phyloP scores from a whole-genome alignment of 495 filamentous ascomycete genomes.

The Ramalina peruviana region DNA sequence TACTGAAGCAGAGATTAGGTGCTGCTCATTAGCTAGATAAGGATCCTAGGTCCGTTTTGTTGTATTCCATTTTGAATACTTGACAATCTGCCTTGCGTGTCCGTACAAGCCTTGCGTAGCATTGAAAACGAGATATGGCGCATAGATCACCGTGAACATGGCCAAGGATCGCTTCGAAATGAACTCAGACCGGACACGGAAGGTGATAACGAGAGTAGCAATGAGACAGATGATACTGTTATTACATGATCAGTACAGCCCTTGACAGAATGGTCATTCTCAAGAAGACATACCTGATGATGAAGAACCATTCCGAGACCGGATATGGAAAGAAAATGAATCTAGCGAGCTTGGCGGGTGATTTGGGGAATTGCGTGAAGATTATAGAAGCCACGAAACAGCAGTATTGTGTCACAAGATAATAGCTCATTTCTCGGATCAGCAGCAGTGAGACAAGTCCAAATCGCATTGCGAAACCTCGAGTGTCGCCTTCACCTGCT shows the following conservation, averaged over 20 bases:
- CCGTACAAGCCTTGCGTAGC: conserved; percentile 23
- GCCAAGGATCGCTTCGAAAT: conserved; percentile 16
- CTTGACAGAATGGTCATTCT: not conserved
- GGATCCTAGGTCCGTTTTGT: conserved; percentile 16
- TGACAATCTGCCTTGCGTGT: conserved; percentile 22
- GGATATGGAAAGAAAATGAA: conserved; percentile 25
- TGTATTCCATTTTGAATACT: conserved; percentile 23
- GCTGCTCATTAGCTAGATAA: too few relatives aligned
- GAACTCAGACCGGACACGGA: conserved; percentile 20
- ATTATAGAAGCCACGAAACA: conserved; percentile 20
- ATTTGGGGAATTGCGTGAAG: conserved; percentile 19
- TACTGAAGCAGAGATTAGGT: too few relatives aligned
- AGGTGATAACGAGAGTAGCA: conserved; percentile 21
- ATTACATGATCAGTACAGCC: not conserved
- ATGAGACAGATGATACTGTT: conserved; percentile 13
- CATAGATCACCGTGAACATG: conserved; percentile 19
- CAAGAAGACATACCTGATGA: conserved; percentile 18
- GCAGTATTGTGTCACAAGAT: conserved; percentile 23
- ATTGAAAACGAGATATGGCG: conserved; percentile 20
- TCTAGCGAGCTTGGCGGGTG: conserved; percentile 11
- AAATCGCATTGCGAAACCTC: conserved; percentile 16
- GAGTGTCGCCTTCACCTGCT: conserved; percentile 7
- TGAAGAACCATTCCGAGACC: conserved; percentile 25
- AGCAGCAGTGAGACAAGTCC: conserved; percentile 21
- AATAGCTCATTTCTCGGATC: conserved; percentile 23